Evolutionary conservation across 2,329 filamentous ascomycete genomes (phyloP).

Genomic region (Bipolaris bicolor): DNA sequence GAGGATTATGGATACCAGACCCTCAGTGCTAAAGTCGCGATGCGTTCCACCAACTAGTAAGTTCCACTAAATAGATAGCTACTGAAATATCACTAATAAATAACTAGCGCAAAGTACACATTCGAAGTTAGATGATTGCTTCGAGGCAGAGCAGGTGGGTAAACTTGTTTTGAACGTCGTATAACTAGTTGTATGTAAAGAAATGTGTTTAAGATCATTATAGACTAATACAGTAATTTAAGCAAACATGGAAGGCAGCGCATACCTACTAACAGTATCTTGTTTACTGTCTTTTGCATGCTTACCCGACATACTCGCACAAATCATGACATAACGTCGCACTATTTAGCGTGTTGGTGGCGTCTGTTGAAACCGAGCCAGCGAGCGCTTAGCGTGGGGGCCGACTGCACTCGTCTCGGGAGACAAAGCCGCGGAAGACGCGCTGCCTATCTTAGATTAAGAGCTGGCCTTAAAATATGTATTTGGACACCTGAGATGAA

Average conservation of each 20-base stretch:
- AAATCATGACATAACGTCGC: not conserved
- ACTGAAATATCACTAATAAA: not conserved
- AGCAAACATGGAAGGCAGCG: not conserved
- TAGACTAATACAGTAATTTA: not conserved
- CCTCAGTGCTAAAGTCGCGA: not conserved
- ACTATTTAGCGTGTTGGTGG: not conserved
- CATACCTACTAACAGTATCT: not conserved
- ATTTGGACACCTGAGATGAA: not conserved
- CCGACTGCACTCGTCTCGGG: not conserved
- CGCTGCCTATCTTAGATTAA: not conserved
- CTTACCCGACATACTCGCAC: not conserved
- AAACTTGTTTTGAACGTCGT: not conserved
- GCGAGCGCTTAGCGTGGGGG: not conserved
- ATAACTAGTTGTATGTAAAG: not conserved
- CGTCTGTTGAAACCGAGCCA: not conserved
- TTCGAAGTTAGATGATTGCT: not conserved
- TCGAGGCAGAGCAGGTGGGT: not conserved
- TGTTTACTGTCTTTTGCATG: not conserved
- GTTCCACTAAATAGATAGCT: not conserved
- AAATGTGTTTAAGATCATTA: not conserved
- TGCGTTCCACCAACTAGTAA: not conserved
- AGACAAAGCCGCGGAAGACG: slow-evolving; percentile 1
- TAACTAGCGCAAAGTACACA: not conserved
- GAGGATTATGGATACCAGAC: not conserved
- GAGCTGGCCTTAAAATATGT: not conserved